Evolutionary conservation across 495 filamentous ascomycete genomes (phyloP), one percentile per base, ranked within the genome.

Genomic region (Usnea hakonensis): DNA sequence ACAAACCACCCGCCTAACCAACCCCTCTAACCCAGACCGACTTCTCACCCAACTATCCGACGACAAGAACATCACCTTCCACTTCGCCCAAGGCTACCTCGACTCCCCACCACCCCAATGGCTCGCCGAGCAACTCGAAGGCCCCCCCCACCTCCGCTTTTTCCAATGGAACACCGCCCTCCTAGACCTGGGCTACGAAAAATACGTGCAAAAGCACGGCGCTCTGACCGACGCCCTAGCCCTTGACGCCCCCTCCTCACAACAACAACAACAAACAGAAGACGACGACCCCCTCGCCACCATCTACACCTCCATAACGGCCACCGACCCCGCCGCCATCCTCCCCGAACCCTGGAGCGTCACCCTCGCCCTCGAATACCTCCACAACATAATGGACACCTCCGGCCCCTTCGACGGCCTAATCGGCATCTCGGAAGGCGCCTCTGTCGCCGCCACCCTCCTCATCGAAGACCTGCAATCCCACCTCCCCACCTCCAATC

Each of bases 381-480:
- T 69, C 7, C 32, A 61, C 38, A 55, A 37, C 54, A 23, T 65
- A n/a, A 65, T 70, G 23, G 54, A 59, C 6, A 52, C 63, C 30
- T 56, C 70, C 33, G 75, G 75, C 0, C 75, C 75, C 9, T 77
- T 74, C 64, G 66, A 70, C 35, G 75, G 73, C 17, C 60, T 73
- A 46, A 56, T 78, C 32, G 75, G 75, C 7, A 74, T 77, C 57
- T 75, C 73, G 0, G 71, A 76, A 53, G 75, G 75, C 4, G 74
- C 72, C 0, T 68, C 74, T 2, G 57, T 77, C 14, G 71, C 73
- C 46, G 46, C 46, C 4, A 50, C 46, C 46, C 46, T 50, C 23
- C 46, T 50, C 7, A 11, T 50, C 23, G 46, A 50, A 5, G 46
- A 50, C 23, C 14, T 50, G 13, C 23, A 30, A 11, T n/a, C n/a